phyloP scores from a whole-genome alignment of 1,284 basidiomycete species.

The Naganishia liquefaciens region DNA sequence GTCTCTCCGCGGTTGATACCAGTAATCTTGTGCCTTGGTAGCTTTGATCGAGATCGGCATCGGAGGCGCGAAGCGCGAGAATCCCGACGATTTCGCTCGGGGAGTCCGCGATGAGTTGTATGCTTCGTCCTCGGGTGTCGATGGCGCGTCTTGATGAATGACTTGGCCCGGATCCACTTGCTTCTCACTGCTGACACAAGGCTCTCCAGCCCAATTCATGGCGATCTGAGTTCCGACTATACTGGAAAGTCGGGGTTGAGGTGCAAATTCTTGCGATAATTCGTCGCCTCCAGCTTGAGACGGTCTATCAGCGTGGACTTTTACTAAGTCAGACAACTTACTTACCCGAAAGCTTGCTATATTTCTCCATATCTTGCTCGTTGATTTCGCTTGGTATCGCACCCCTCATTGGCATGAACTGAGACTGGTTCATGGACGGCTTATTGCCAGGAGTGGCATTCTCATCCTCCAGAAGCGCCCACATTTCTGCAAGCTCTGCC shows the following conservation, averaged over 20 bases:
- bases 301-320: not conserved
- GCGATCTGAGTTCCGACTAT: slow-evolving; percentile 14
- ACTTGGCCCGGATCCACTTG: too few relatives aligned
- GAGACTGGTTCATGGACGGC: not conserved
- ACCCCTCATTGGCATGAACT: not conserved
- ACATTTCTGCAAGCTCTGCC: slow-evolving; percentile 30
- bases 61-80: not conserved
- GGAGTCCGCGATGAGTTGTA: not conserved
- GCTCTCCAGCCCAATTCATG: slow-evolving; percentile 8
- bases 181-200: too few relatives aligned
- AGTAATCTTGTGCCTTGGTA: slow-evolving; percentile 8
- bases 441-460: not conserved
- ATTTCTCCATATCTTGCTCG: not conserved
- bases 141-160: too few relatives aligned
- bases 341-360: slow-evolving; percentile 11
- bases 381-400: not conserved
- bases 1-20: not conserved
- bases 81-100: not conserved
- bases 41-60: slow-evolving; percentile 7
- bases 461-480: slow-evolving; percentile 30
- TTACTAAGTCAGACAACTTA: not conserved
- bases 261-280: not conserved
- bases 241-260: slow-evolving; percentile 1
- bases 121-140: too few relatives aligned
- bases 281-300: not conserved